Conservation (phyloP, 1,139 yeast genomes). For the Geotrichum restrictum region DNA sequence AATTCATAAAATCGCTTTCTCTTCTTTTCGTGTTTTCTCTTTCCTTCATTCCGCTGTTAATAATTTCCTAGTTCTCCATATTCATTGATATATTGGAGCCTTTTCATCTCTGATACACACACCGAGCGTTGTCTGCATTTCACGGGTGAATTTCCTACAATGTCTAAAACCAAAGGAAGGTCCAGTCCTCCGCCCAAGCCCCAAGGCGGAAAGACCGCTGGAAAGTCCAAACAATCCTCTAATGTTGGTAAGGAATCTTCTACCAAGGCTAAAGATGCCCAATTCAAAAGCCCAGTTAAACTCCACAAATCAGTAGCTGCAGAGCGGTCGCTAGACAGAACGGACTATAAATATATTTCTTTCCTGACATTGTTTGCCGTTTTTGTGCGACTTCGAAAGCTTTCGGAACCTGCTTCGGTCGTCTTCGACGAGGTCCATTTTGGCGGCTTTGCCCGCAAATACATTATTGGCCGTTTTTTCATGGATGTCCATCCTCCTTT, state of each 20-base stretch:
- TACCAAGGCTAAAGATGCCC: neutral
- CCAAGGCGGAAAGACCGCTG: neutral
- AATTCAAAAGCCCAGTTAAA: slow-evolving; percentile 32
- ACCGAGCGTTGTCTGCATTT: neutral
- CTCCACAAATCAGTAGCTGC: slow-evolving; percentile 43
- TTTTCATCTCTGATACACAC: neutral
- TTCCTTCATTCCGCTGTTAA: neutral
- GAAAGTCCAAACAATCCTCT: neutral
- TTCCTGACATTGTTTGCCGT: slow-evolving; percentile 53
- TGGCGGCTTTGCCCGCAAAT: slow-evolving; percentile 64
- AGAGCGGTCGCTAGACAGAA: slow-evolving; percentile 31
- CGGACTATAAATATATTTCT: slow-evolving; percentile 41
- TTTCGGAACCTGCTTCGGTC: slow-evolving; percentile 69
- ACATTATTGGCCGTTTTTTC: slow-evolving; percentile 65
- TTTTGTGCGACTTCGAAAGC: slow-evolving; percentile 55
- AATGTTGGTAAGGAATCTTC: neutral
- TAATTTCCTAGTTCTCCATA: neutral
- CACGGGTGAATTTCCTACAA: neutral
- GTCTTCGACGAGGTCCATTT: slow-evolving; percentile 86
- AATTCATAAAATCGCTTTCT: neutral
- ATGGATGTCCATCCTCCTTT: slow-evolving; percentile 98
- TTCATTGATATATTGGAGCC: neutral
- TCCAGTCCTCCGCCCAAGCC: neutral
- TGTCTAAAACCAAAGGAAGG: slow-evolving; percentile 1
- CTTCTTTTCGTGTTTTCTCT: neutral